Evolutionary conservation across 2,329 filamentous ascomycete genomes (phyloP), one percentile per base, ranked within the genome.

Genomic region (Emergomyces orientalis): DNA sequence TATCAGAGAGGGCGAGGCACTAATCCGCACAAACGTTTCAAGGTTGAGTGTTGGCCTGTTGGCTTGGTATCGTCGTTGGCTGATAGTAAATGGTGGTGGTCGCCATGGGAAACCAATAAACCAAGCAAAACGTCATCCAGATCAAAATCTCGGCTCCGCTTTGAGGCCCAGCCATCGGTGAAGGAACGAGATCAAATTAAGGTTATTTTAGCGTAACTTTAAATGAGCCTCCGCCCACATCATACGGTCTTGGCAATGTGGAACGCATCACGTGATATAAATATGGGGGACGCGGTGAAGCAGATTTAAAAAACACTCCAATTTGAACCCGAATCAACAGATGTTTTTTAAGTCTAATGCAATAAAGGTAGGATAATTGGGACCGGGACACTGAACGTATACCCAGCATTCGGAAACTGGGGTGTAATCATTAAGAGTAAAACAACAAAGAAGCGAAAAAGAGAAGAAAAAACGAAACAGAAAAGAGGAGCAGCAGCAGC

Each of bases 181-280:
- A 32, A 32, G 32, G 52, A 37, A 3, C 30, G 17, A 27, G 30
- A 32, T 55, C 52, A 37, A 55, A 11, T 37, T 55, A 55, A 32
- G 58, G n/a, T 54, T 62, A 51, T 55, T 22, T 58, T 59, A 39
- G 49, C 25, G 9, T 7, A 52, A 52, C 49, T 30, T 22, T 52
- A 52, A 30, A 30, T 14, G 3, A 52, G 49, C 49, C 49, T 19
- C 14, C 5, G 11, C 25, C 9, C 22, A 14, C 13, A 30, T 2
- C 9, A 52, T 5, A 9, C n/a, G 19, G 49, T 52, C 49, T 52
- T 52, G 49, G 49, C 49, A 14, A 1, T 13, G 2, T 5, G 52
- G 1, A n/a, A 5, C 17, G 30, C 30, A 22, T 13, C 52, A 11
- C n/a, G 47, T 51, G 47, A 27, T 37, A 37, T 37, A 8, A 37